phyloP scores from a whole-genome alignment of 768 basidiomycete species.

The Mycena maculata region DNA sequence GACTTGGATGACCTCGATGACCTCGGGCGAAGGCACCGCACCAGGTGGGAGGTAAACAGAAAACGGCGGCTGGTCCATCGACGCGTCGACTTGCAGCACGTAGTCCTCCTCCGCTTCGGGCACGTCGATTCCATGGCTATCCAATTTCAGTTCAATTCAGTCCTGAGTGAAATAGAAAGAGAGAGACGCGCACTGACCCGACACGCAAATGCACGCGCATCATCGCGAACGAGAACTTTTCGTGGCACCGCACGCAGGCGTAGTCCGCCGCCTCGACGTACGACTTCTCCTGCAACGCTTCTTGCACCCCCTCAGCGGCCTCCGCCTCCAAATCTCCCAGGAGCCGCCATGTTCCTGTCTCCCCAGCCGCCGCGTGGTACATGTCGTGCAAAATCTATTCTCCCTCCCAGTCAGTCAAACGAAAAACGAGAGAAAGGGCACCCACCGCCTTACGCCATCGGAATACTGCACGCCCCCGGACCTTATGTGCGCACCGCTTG shows the following conservation, averaged over 20 bases:
- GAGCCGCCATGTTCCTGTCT: slow-evolving; percentile 26
- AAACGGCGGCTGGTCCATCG: slow-evolving; percentile 39
- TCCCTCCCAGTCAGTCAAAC: background rate
- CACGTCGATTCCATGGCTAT: slow-evolving; percentile 34
- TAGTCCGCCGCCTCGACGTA: slow-evolving; percentile 25
- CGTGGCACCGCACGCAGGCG: slow-evolving; percentile 32
- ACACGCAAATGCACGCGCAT: slow-evolving; percentile 31
- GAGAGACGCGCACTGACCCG: slow-evolving; percentile 30
- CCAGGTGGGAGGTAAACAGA: slow-evolving; percentile 35
- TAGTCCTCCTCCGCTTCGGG: slow-evolving; percentile 34
- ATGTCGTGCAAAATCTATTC: slow-evolving; percentile 39
- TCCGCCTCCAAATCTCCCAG: slow-evolving; percentile 31
- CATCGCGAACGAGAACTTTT: slow-evolving; percentile 24
- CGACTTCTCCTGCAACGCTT: slow-evolving; percentile 22
- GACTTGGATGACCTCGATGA: slow-evolving; percentile 27
- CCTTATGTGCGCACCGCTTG: slow-evolving; percentile 32
- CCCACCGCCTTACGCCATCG: slow-evolving; percentile 39
- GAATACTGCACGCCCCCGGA: slow-evolving; percentile 34
- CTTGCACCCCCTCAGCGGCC: slow-evolving; percentile 33
- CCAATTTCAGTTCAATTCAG: background rate
- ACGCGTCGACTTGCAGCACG: slow-evolving; percentile 34
- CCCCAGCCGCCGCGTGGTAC: slow-evolving; percentile 33
- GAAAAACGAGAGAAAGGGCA: background rate
- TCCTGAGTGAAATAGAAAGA: background rate
- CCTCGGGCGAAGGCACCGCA: background rate